A percentile compares a stretch with the other conserved stretches of the same genome.
phyloP scores from a whole-genome alignment of 2,329 filamentous ascomycete genomes.

The Calonectria pseudoturangicola region DNA sequence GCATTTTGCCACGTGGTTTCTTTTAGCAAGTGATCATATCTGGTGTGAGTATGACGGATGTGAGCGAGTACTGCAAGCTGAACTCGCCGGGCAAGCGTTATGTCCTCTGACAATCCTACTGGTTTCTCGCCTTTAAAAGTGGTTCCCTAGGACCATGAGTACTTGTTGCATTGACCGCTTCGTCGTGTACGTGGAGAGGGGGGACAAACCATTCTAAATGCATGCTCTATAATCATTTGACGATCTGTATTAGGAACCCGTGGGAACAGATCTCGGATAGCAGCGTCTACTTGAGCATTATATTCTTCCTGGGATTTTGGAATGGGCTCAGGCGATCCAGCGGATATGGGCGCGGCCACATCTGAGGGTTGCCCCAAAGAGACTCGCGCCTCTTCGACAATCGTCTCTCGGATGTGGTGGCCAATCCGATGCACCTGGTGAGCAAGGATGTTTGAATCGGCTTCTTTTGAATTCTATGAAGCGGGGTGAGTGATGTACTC shows the following conservation, averaged over 20 bases:
- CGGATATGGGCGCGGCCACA: slow-evolving; percentile 43
- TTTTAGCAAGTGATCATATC: slow-evolving; percentile 77
- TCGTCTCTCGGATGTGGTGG: slow-evolving; percentile 75
- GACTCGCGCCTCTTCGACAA: slow-evolving; percentile 73
- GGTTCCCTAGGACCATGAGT: slow-evolving; percentile 63
- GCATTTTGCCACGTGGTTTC: slow-evolving; percentile 76
- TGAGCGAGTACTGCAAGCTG: slow-evolving; percentile 80
- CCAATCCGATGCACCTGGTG: slow-evolving; percentile 76
- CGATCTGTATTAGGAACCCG: slow-evolving; percentile 80
- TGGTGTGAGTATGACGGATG: slow-evolving; percentile 79
- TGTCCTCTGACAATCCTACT: slow-evolving; percentile 74
- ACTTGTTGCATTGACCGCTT: slow-evolving; percentile 35
- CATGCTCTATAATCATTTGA: slow-evolving; percentile 76
- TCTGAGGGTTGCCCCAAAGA: slow-evolving; percentile 54
- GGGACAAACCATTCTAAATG: slow-evolving; percentile 75
- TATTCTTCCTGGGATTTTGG: slow-evolving; percentile 76
- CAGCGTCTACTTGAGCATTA: slow-evolving; percentile 76
- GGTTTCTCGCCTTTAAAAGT: slow-evolving; percentile 71
- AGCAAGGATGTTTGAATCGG: slow-evolving; percentile 63
- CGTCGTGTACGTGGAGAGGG: slow-evolving; percentile 21
- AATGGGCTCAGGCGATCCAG: slow-evolving; percentile 73
- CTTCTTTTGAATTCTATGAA: slow-evolving; percentile 56
- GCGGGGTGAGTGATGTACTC: slow-evolving; percentile 37
- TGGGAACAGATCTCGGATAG: slow-evolving; percentile 78
- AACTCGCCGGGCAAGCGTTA: slow-evolving; percentile 76